Conservation (phyloP, 441 rosid genomes). For the Brassica balearica region DNA sequence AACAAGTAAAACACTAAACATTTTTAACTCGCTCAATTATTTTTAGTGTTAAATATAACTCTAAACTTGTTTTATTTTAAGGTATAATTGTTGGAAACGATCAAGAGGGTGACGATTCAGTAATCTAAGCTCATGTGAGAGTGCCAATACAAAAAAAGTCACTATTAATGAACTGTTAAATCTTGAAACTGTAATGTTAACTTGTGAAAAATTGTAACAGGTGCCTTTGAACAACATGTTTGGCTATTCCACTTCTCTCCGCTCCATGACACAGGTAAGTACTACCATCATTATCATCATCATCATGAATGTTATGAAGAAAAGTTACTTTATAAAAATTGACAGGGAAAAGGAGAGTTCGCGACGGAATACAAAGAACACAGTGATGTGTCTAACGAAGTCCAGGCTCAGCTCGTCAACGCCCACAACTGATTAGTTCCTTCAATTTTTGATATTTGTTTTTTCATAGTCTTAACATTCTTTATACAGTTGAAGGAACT, state of each 20-base stretch:
- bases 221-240: slow-evolving; percentile 98
- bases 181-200: not conserved
- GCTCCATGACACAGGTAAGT: slow-evolving; percentile 92
- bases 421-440: slow-evolving; percentile 55
- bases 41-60: no score
- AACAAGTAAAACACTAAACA: no score
- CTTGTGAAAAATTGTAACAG: slow-evolving; percentile 45
- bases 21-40: no score
- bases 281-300: not conserved
- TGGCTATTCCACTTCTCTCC: slow-evolving; percentile 92
- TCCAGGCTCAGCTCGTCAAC: slow-evolving; percentile 83
- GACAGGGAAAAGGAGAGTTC: slow-evolving; percentile 94
- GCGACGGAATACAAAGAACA: slow-evolving; percentile 99
- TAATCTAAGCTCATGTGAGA: slow-evolving; percentile 80
- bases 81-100: no score
- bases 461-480: slow-evolving; percentile 14
- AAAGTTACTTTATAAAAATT: not conserved
- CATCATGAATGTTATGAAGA: not conserved
- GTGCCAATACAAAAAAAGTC: slow-evolving; percentile 26
- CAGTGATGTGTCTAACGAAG: slow-evolving; percentile 79
- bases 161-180: not conserved
- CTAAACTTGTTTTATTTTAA: no score
- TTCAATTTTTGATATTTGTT: not conserved
- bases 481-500: slow-evolving; percentile 19
- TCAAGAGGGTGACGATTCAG: slow-evolving; percentile 50